Evolutionary conservation across 2,329 filamentous ascomycete species (phyloP), one percentile per base, ranked within the genome.

Genomic region (Colletotrichum falcatum): DNA sequence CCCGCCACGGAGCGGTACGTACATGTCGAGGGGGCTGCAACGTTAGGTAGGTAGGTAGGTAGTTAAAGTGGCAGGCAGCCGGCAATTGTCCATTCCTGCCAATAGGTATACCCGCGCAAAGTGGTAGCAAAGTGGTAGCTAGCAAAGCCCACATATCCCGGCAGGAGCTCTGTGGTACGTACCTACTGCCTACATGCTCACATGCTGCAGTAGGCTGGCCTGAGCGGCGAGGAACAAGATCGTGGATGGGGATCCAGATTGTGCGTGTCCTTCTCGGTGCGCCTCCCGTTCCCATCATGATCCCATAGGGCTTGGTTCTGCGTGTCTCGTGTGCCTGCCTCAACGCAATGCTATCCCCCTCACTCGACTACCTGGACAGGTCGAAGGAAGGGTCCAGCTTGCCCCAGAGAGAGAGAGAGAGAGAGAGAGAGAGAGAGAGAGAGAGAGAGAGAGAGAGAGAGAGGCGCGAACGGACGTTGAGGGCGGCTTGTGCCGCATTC

Each of bases 91-190:
- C 46, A 35, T 48, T 33, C 30, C 12, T 49, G 44, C 58, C 44
- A 44, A 39, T 35, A 59, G 30, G 4, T 4, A 61, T 61, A 61
- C 49, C 53, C 39, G 39, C 53, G 30, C 20, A 54, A 39, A 53
- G 54, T 60, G 39, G 61, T 55, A 65, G 61, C 48, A n/a, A n/a
- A n/a, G n/a, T 60, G 39, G 61, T 55, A 65, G 61, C 48, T n/a
- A n/a, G n/a, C n/a, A 37, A 68, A 46, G 20, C 42, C 61, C 53
- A 64, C 51, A 49, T 9, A 44, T 49, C 39, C 48, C 51, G 53
- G 48, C 39, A 30, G 42, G 49, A 37, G 63, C 54, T 44, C 18
- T 4, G 44, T 48, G 58, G 46, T 49, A 8, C 12, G 23, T 33
- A 33, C 30, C 7, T 33, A 33, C 30, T n/a, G n/a, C n/a, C n/a